phyloP scores from a whole-genome alignment of 371 early-diverging fungal species.

The Dinochytrium kinnereticum region DNA sequence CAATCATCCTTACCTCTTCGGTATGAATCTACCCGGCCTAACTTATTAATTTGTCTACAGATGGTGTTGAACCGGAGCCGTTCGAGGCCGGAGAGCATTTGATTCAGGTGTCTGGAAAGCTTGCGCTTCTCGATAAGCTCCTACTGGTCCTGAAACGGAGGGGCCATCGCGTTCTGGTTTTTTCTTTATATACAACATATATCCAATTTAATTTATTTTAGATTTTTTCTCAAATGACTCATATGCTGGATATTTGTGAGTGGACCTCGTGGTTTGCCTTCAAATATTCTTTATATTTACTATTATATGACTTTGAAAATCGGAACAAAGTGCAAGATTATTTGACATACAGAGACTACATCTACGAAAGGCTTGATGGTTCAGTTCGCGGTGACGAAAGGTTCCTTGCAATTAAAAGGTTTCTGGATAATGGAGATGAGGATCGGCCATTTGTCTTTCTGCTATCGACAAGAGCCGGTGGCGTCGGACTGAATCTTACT shows the following conservation, averaged over 20 bases:
- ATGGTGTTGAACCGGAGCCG: conserved; percentile 49
- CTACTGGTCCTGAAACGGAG: conserved; percentile 85
- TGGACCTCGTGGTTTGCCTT: neutral
- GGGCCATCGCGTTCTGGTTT: conserved; percentile 84
- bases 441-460: conserved; percentile 89
- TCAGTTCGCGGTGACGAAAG: conserved; percentile 55
- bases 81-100: conserved; percentile 53
- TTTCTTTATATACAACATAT: neutral
- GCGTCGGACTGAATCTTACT: conserved; percentile 98
- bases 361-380: conserved; percentile 95
- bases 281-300: neutral
- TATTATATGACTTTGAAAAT: no score
- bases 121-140: conserved; percentile 84
- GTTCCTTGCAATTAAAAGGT: conserved; percentile 8
- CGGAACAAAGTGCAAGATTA: conserved; percentile 68
- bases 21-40: no score
- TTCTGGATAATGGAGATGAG: neutral
- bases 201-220: neutral
- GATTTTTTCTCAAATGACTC: conserved; percentile 92
- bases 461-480: conserved; percentile 98
- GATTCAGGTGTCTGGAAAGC: conserved; percentile 93
- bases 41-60: no score
- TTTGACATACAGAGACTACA: conserved; percentile 84
- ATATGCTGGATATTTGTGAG: conserved; percentile 45
- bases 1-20: conserved; percentile 98